phyloP scores from a whole-genome alignment of 306 rosid species.

The Vicia sativa region DNA sequence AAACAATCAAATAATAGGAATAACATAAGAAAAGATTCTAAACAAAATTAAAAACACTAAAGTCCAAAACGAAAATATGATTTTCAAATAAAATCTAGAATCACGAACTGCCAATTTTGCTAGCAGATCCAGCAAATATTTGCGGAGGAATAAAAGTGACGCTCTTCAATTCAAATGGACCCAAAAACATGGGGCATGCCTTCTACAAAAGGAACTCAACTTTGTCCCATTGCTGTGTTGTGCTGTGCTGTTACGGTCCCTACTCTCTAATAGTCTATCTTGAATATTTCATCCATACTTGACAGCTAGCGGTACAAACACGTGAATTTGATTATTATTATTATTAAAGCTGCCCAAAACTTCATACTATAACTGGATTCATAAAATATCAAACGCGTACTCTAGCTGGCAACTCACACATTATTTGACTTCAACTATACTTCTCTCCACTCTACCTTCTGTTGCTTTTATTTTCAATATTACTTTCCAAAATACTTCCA shows the following conservation, averaged over 20 bases:
- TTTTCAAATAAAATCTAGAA: too few relatives aligned
- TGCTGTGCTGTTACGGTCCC: too few relatives aligned
- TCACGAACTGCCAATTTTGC: not conserved
- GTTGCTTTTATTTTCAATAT: not conserved
- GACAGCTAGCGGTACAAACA: not conserved
- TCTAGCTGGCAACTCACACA: constrained; percentile 16
- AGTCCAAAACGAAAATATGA: too few relatives aligned
- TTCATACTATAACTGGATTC: too few relatives aligned
- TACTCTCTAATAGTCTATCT: not conserved
- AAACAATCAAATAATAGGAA: too few relatives aligned
- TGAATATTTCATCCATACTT: not conserved
- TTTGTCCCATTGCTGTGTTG: not conserved
- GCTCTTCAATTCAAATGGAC: not conserved
- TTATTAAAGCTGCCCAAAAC: not conserved
- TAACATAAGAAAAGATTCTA: too few relatives aligned
- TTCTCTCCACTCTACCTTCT: not conserved
- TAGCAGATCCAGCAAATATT: constrained; percentile 9
- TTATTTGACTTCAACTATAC: constrained; percentile 14
- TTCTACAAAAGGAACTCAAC: not conserved
- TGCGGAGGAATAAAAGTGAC: not conserved
- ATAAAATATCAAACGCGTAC: constrained; percentile 25
- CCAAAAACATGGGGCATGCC: not conserved
- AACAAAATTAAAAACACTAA: too few relatives aligned
- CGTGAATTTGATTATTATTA: not conserved
- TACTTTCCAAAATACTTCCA: not conserved